Conservation (phyloP, 495 filamentous ascomycete species). For the Darksidea phi region DNA sequence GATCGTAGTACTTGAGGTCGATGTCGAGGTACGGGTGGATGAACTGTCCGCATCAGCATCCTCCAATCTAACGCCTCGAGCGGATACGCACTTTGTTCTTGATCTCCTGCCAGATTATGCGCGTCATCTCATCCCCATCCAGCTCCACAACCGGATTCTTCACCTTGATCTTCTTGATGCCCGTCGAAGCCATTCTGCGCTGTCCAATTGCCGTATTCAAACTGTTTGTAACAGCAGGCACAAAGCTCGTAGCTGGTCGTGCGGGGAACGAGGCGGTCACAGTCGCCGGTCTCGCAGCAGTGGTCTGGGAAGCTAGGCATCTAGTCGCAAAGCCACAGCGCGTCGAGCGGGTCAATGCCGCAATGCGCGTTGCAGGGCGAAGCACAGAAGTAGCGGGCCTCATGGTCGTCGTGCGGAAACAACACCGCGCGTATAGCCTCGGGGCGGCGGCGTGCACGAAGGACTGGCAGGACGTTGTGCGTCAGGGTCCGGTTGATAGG, state of each 20-base stretch:
- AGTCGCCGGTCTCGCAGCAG: not conserved
- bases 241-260: not conserved
- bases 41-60: slow-evolving; percentile 54
- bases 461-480: not conserved
- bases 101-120: slow-evolving; percentile 98
- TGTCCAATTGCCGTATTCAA: slow-evolving; percentile 15
- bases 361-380: slow-evolving; percentile 3
- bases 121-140: slow-evolving; percentile 99
- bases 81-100: slow-evolving; percentile 72
- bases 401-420: slow-evolving; percentile 8
- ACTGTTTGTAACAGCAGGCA: not conserved
- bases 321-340: slow-evolving; percentile 23
- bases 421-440: slow-evolving; percentile 20
- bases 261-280: not conserved
- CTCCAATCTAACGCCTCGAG: not conserved
- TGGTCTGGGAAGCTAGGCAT: slow-evolving; percentile 3
- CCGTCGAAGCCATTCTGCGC: slow-evolving; percentile 31
- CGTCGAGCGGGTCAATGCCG: slow-evolving; percentile 2
- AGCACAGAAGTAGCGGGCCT: slow-evolving; percentile 19
- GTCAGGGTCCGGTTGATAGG: not conserved
- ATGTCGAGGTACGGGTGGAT: slow-evolving; percentile 91
- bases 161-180: slow-evolving; percentile 80
- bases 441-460: slow-evolving; percentile 5
- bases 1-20: slow-evolving; percentile 98
- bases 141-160: slow-evolving; percentile 93